Conservation (phyloP, 2,329 filamentous ascomycete species). For the Ophiostoma sp. region DNA sequence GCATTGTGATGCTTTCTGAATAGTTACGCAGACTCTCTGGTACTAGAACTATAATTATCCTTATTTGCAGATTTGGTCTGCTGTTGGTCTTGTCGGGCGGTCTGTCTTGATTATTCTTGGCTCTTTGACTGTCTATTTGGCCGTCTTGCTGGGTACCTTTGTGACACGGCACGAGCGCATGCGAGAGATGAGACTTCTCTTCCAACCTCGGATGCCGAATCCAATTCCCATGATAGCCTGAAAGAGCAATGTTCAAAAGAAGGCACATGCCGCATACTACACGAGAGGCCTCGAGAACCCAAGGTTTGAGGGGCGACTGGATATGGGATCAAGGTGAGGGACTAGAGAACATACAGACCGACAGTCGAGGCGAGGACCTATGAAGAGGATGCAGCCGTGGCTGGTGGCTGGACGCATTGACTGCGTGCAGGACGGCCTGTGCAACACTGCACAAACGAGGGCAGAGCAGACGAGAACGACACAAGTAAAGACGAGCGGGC, state of each 20-base stretch:
- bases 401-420: not conserved
- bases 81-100: too few relatives aligned
- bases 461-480: not conserved
- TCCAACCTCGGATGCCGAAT: not conserved
- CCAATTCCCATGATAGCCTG: too few relatives aligned
- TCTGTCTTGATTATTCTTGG: too few relatives aligned
- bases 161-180: too few relatives aligned
- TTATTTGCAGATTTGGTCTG: too few relatives aligned
- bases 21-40: not conserved
- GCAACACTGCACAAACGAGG: constrained; percentile 3
- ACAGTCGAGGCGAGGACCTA: too few relatives aligned
- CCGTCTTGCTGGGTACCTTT: too few relatives aligned
- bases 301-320: not conserved
- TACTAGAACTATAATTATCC: not conserved
- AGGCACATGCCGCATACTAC: not conserved
- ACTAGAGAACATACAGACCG: not conserved
- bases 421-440: not conserved
- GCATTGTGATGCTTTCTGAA: not conserved
- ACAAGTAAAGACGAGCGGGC: not conserved
- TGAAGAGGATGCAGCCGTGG: not conserved
- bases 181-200: not conserved
- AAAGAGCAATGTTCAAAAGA: not conserved
- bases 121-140: too few relatives aligned
- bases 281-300: not conserved
- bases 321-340: not conserved